Conservation (phyloP, 352 stramenopile species). For the Aphanomyces euteiches region DNA sequence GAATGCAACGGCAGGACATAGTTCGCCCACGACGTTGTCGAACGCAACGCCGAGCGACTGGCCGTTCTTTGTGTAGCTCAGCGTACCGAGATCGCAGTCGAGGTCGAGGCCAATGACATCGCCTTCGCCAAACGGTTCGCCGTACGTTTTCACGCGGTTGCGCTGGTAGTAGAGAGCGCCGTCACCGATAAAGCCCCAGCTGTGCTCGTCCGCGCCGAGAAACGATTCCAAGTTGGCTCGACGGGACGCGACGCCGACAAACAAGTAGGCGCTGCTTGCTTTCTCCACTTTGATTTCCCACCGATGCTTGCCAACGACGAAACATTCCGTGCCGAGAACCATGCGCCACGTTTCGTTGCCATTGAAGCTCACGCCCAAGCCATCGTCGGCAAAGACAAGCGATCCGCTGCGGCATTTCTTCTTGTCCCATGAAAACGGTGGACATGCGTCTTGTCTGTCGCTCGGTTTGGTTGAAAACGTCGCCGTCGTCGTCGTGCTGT, state of each 20-base stretch:
- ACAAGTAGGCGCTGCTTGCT: slow-evolving; percentile 95
- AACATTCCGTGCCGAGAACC: slow-evolving; percentile 62
- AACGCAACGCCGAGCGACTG: slow-evolving; percentile 82
- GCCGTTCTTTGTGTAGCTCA: slow-evolving; percentile 90
- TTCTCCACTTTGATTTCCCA: slow-evolving; percentile 92
- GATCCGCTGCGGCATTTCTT: slow-evolving; percentile 66
- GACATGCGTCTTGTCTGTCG: slow-evolving; percentile 14
- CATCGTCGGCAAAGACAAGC: slow-evolving; percentile 62
- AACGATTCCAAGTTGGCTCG: slow-evolving; percentile 93
- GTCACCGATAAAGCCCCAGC: slow-evolving; percentile 98
- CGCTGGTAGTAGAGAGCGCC: slow-evolving; percentile 98
- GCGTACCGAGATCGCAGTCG: slow-evolving; percentile 78
- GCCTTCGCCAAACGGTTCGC: slow-evolving; percentile 78
- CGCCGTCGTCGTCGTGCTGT: not conserved
- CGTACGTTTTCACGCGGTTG: slow-evolving; percentile 89
- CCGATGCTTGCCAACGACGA: slow-evolving; percentile 66
- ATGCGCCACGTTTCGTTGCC: slow-evolving; percentile 89
- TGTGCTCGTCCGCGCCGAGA: slow-evolving; percentile 95
- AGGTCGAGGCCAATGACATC: slow-evolving; percentile 82
- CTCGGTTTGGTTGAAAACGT: not conserved
- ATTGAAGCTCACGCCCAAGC: slow-evolving; percentile 54
- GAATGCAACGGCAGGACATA: slow-evolving; percentile 90
- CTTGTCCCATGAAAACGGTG: slow-evolving; percentile 45
- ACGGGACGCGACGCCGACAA: slow-evolving; percentile 93
- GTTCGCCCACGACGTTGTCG: slow-evolving; percentile 85